Conservation (phyloP, 345 rosid species). For the Kernera saxatilis region DNA sequence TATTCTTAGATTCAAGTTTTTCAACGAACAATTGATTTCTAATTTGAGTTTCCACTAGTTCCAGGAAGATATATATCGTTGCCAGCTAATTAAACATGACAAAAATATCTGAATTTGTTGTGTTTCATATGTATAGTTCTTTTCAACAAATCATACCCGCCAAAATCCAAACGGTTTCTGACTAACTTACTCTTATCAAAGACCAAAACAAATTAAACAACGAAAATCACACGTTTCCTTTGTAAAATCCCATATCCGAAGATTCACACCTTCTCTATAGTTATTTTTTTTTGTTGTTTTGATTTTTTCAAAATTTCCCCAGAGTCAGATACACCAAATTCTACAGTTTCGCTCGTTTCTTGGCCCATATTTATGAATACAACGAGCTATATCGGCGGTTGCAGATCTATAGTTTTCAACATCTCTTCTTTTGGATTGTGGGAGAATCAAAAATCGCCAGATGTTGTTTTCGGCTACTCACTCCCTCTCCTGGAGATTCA, state of each 20-base stretch:
- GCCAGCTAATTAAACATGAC: too few relatives aligned
- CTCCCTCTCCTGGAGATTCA: slow-evolving; percentile 23
- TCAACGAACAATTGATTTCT: too few relatives aligned
- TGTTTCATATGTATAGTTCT: too few relatives aligned
- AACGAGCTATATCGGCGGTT: neutral
- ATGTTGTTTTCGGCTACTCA: slow-evolving; percentile 10
- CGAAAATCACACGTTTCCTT: neutral
- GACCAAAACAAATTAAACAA: neutral
- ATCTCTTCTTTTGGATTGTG: slow-evolving; percentile 17
- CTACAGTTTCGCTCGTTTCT: neutral
- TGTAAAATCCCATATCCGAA: neutral
- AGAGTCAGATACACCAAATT: neutral
- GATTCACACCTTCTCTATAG: neutral
- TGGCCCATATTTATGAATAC: slow-evolving; percentile 4
- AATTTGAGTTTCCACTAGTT: too few relatives aligned
- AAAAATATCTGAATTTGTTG: too few relatives aligned
- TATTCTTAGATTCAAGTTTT: too few relatives aligned
- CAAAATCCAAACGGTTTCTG: neutral
- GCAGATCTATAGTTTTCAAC: slow-evolving; percentile 3
- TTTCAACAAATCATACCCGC: neutral
- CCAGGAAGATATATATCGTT: too few relatives aligned
- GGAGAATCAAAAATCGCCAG: slow-evolving; percentile 1
- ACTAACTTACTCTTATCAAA: neutral
- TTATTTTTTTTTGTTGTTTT: neutral
- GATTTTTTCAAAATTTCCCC: neutral